Evolutionary conservation across 371 early-diverging fungal species (phyloP).

Genomic region (Umbelopsis sp.): DNA sequence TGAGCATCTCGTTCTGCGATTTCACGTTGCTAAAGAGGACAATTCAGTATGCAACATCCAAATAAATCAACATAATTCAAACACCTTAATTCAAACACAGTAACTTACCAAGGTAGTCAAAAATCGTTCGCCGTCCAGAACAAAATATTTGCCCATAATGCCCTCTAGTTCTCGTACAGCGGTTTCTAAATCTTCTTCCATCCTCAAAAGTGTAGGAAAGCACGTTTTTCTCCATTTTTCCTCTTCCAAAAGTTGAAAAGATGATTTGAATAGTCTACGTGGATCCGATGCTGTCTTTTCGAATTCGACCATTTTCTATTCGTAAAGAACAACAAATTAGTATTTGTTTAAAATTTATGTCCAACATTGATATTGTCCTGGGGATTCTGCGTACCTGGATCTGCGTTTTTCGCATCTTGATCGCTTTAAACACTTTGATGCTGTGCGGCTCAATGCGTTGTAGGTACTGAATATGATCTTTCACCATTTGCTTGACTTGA

Average conservation of each 20-base stretch:
- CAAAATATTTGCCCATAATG: conserved; percentile 55
- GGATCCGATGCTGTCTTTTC: conserved; percentile 90
- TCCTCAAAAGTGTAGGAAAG: conserved; percentile 76
- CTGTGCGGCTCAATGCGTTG: conserved; percentile 45
- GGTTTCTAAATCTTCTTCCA: conserved; percentile 70
- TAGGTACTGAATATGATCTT: conserved; percentile 46
- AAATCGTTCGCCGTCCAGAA: conserved; percentile 56
- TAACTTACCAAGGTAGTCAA: conserved; percentile 48
- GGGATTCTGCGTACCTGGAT: conserved; percentile 50
- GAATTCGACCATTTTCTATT: conserved; percentile 80
- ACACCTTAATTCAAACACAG: background rate
- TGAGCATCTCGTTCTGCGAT: conserved; percentile 70
- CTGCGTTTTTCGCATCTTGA: conserved; percentile 60
- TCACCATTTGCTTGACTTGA: conserved; percentile 31
- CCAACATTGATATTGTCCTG: background rate
- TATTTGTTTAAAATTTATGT: background rate
- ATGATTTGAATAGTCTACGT: conserved; percentile 75
- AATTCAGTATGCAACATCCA: conserved; percentile 8
- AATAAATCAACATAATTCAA: conserved; percentile 2
- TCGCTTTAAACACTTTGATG: conserved; percentile 46
- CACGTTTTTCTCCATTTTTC: conserved; percentile 88
- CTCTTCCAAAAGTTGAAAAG: conserved; percentile 85
- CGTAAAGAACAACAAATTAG: background rate
- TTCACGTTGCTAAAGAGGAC: conserved; percentile 51
- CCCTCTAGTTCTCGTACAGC: conserved; percentile 58